phyloP scores from a whole-genome alignment of 1,139 yeast species.

The Candida tropicalis region DNA sequence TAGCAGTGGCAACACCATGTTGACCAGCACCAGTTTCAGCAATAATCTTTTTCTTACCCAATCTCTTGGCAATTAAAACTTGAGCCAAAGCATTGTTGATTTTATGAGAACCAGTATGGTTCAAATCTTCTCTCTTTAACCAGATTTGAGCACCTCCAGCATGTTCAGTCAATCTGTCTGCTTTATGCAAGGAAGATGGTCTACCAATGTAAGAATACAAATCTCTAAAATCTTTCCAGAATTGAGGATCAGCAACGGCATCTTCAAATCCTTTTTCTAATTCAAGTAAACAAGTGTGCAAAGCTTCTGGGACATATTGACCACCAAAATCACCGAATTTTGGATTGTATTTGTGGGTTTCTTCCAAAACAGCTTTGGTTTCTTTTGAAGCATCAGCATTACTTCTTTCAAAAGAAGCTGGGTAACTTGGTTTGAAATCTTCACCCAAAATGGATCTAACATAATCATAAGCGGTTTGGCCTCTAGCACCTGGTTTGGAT shows the following conservation, averaged over 20 bases:
- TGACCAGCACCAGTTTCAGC: constrained; percentile 99
- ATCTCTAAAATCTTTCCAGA: constrained; percentile 90
- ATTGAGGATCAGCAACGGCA: constrained; percentile 83
- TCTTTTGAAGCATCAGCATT: constrained; percentile 24
- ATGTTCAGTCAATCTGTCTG: constrained; percentile 84
- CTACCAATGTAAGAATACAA: constrained; percentile 90
- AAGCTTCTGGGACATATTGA: constrained; percentile 96
- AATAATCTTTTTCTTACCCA: constrained; percentile 87
- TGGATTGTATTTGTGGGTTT: constrained; percentile 60
- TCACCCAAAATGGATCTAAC: constrained; percentile 72
- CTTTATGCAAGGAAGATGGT: constrained; percentile 90
- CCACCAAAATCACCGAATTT: constrained; percentile 97
- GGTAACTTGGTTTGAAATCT: constrained; percentile 44
- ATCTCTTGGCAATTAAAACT: constrained; percentile 84
- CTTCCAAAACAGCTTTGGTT: constrained; percentile 50
- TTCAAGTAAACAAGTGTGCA: constrained; percentile 88
- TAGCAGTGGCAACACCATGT: constrained; percentile 99
- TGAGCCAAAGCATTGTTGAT: constrained; percentile 97
- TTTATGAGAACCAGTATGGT: constrained; percentile 98
- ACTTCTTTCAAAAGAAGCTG: constrained; percentile 26
- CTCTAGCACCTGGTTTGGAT: constrained; percentile 60
- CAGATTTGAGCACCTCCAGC: constrained; percentile 98
- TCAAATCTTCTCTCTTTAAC: constrained; percentile 97
- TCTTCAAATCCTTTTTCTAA: constrained; percentile 84
- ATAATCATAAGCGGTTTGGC: constrained; percentile 63